A percentile compares a stretch with the other conserved stretches of the same genome.
These are phyloP conservation scores for Sarocladium kiliense DNA, from an alignment of 2,329 filamentous ascomycete genomes.

Conservation along the genomic window DNA sequence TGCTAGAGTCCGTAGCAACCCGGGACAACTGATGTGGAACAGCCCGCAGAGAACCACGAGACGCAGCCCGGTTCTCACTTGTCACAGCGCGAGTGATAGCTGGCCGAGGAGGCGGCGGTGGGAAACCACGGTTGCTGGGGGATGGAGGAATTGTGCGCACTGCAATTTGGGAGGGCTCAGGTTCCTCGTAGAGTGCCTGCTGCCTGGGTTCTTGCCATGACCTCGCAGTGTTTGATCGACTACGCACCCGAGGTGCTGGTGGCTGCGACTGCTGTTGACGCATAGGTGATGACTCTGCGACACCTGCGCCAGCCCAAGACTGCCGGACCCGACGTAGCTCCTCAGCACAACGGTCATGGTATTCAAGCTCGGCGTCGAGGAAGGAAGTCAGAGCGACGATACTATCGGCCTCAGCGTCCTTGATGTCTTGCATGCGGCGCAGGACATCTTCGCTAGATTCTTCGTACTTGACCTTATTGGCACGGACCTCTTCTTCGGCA, in stretches of 20 bases:
- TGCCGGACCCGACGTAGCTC: conserved; percentile 59
- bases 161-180: conserved; percentile 35
- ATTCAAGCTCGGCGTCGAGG: conserved; percentile 82
- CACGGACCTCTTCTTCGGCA: conserved; percentile 85
- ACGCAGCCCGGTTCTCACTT: conserved; percentile 26
- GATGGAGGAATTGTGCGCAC: conserved; percentile 31
- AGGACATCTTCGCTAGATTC: conserved; percentile 90
- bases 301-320: conserved; percentile 31
- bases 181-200: conserved; percentile 28
- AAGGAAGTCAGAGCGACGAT: conserved; percentile 75
- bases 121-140: conserved; percentile 14
- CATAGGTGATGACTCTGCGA: background rate
- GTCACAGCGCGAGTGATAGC: conserved; percentile 32
- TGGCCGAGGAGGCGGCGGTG: conserved; percentile 30
- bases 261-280: background rate
- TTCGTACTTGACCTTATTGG: conserved; percentile 92
- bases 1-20: conserved; percentile 30
- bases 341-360: conserved; percentile 85
- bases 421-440: conserved; percentile 92
- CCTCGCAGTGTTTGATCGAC: conserved; percentile 43
- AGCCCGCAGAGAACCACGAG: conserved; percentile 18
- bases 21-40: conserved; percentile 37
- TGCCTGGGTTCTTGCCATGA: conserved; percentile 36
- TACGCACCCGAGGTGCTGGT: conserved; percentile 19
- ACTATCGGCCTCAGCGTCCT: conserved; percentile 81